These are phyloP conservation scores for Serendipita sp. DNA, from an alignment of 768 basidiomycete genomes.

Conservation along the genomic window DNA sequence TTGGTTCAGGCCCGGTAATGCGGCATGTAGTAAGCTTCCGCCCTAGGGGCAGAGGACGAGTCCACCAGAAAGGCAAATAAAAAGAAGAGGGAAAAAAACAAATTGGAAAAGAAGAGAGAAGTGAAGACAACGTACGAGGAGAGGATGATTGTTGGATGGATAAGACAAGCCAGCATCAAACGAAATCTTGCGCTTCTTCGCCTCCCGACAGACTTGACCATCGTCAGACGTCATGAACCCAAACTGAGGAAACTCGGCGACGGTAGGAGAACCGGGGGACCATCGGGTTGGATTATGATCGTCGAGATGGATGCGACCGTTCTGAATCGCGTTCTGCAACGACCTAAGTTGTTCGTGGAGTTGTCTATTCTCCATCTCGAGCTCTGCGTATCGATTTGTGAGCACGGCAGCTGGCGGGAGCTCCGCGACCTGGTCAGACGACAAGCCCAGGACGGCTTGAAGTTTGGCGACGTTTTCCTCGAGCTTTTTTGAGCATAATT, in stretches of 20 bases:
- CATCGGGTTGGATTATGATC: background rate
- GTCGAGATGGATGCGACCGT: background rate
- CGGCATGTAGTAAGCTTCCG: too few species aligned
- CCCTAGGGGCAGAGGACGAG: too few species aligned
- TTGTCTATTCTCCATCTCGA: constrained; percentile 62
- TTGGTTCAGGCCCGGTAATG: too few species aligned
- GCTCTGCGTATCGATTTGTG: constrained; percentile 43
- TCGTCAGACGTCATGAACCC: background rate
- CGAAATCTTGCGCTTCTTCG: constrained; percentile 4
- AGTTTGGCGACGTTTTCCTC: constrained; percentile 77
- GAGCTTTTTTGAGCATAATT: constrained; percentile 29
- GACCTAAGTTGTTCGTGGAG: constrained; percentile 20
- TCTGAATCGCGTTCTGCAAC: background rate
- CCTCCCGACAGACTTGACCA: background rate
- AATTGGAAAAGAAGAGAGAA: too few species aligned
- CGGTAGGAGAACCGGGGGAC: background rate
- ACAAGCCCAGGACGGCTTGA: constrained; percentile 53
- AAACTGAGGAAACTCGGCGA: background rate
- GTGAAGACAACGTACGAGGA: background rate
- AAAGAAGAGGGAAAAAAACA: too few species aligned
- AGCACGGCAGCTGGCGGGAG: constrained; percentile 52
- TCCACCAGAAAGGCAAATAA: too few species aligned
- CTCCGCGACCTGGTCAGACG: constrained; percentile 57
- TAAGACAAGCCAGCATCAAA: background rate
- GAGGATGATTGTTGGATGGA: background rate